These are phyloP conservation scores for Cyclotella atomus DNA, from an alignment of 108 stramenopile species.

Conservation along the genomic window DNA sequence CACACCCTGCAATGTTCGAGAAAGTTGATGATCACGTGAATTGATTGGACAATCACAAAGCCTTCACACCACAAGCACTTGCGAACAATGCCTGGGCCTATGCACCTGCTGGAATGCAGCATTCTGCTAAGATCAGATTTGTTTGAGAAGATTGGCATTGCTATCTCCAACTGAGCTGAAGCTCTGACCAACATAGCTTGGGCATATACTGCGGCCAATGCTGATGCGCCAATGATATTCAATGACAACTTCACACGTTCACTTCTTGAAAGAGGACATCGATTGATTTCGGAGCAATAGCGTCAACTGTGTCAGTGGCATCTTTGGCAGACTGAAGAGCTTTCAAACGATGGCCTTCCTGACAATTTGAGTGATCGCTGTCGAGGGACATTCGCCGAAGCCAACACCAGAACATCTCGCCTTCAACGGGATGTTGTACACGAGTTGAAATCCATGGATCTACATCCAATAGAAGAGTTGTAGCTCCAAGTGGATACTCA, in stretches of 20 bases:
- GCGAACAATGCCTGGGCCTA: conserved; percentile 7
- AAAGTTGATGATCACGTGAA: not conserved
- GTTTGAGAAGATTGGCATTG: not conserved
- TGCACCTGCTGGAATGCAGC: conserved; percentile 15
- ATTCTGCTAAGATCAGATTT: not conserved
- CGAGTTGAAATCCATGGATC: too few species aligned
- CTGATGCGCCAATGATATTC: conserved; percentile 5
- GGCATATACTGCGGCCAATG: not conserved
- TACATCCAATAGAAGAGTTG: too few species aligned
- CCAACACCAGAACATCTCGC: not conserved
- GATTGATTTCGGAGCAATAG: not conserved
- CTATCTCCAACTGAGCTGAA: not conserved
- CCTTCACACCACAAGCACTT: not conserved
- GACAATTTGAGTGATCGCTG: not conserved
- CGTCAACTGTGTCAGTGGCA: conserved; percentile 24
- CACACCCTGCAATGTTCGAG: not conserved
- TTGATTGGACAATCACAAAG: not conserved
- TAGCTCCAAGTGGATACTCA: too few species aligned
- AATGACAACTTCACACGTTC: not conserved
- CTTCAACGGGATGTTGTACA: too few species aligned
- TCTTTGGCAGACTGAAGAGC: conserved; percentile 19
- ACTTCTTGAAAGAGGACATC: not conserved
- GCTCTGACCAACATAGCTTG: not conserved
- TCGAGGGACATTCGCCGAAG: not conserved
- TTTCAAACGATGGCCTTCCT: not conserved